phyloP scores from a whole-genome alignment of 306 rosid genomes.

The Calophaca sinica region DNA sequence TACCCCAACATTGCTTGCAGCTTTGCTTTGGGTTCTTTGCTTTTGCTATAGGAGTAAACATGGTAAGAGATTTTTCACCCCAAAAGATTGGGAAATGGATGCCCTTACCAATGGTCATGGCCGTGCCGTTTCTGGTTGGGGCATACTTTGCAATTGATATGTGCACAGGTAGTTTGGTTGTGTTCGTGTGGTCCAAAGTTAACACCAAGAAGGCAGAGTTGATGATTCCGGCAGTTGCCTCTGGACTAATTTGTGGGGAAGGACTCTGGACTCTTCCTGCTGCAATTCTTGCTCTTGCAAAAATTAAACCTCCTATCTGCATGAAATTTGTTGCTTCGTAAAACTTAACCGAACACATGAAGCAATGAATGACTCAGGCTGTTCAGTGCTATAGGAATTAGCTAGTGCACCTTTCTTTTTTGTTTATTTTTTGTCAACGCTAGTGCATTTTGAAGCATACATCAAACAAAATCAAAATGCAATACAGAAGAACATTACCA shows the following conservation, averaged over 20 bases:
- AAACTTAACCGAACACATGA: constrained; percentile 25
- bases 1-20: constrained; percentile 86
- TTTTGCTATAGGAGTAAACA: constrained; percentile 50
- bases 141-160: constrained; percentile 90
- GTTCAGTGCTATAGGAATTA: constrained; percentile 32
- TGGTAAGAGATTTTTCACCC: constrained; percentile 53
- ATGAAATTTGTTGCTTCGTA: constrained; percentile 81
- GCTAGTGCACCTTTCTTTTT: constrained; percentile 9
- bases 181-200: constrained; percentile 70
- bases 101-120: constrained; percentile 98
- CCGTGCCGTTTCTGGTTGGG: constrained; percentile 88
- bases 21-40: constrained; percentile 55
- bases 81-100: constrained; percentile 79
- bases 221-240: constrained; percentile 88
- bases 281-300: constrained; percentile 86
- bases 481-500: constrained; percentile 20
- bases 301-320: constrained; percentile 85
- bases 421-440: constrained; percentile 11
- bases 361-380: constrained; percentile 21
- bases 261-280: constrained; percentile 97
- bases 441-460: constrained; percentile 19
- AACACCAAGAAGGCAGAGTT: constrained; percentile 62
- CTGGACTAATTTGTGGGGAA: constrained; percentile 94
- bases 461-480: constrained; percentile 29
- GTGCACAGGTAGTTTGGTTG: constrained; percentile 72